A percentile compares a stretch with the other conserved stretches of the same genome.
These are phyloP conservation scores for Solanum hybrid DNA, from an alignment of 305 asterid genomes.

Conservation along the genomic window DNA sequence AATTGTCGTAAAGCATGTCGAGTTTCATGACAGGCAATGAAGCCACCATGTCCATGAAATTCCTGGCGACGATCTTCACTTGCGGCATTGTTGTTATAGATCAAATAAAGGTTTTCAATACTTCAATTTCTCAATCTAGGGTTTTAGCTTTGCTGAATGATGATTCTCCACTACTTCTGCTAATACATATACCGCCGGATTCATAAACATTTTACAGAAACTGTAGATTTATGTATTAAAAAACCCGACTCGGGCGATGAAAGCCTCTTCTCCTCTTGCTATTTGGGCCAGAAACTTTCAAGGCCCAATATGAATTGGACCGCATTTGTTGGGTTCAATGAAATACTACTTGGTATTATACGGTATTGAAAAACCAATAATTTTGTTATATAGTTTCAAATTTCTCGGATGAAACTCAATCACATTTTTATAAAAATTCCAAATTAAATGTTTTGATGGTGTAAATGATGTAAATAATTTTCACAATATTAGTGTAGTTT, in stretches of 20 bases:
- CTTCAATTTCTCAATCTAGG: neutral
- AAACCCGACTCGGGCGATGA: neutral
- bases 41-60: constrained; percentile 98
- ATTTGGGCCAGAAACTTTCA: neutral
- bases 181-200: neutral
- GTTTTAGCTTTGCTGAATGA: neutral
- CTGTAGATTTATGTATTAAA: neutral
- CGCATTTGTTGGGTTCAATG: too few relatives aligned
- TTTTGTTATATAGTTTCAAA: neutral
- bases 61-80: constrained; percentile 78
- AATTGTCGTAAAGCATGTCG: constrained; percentile 74
- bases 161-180: neutral
- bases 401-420: neutral
- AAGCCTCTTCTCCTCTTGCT: neutral
- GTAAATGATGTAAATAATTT: neutral
- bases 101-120: neutral
- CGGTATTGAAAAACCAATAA: neutral
- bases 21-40: constrained; percentile 85
- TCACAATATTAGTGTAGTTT: neutral
- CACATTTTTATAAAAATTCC: neutral
- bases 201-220: neutral
- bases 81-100: constrained; percentile 59
- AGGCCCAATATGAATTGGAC: neutral
- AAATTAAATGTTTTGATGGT: neutral
- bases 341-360: neutral